Base-by-base conservation (phyloP, 371 early-diverging fungal genomes). In the Smittium culicis region DNA sequence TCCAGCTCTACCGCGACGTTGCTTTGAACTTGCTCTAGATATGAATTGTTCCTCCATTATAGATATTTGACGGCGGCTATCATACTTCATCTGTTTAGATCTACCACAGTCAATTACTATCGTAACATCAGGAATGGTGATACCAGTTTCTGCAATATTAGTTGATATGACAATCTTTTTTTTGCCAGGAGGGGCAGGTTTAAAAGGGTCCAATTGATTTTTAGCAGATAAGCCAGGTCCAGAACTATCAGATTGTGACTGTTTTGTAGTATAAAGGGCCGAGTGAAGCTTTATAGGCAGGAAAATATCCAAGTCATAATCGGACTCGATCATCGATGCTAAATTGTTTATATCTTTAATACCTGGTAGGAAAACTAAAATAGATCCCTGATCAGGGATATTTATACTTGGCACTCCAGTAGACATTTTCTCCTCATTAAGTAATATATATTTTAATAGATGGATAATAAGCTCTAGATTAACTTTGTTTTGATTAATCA, bases 81-180 rank as follows among this genome's bases (percentile, higher is more conserved):
- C 90, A 67, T 77, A 86, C 77, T 79, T 79, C 25, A 87, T 79
- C 54, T 87, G 85, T 66, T 93, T 96, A 2, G 88, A 85, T 76
- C 89, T 83, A 25, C 97, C 98, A 0, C 88, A 80, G 74, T 99
- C 99, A 65, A 99, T 86, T 0, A 98, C 98, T 65, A 88, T 84
- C 0, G 91, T 92, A 17, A 96, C 87, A 73, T 93, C 94, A 11
- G 93, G 93, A 45, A 98, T 95, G 11, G 98, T 98, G 28, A 98
- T 83, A 68, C 88, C 88, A 0, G 97, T 96, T 72, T 97, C 98
- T 0, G 95, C 92, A 76, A 97, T 92, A 67, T 96, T 94, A 27
- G 96, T 96, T 1, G 90, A 79, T 60, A 98, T 73, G 24, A 98
- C 90, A 64, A 93, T 84, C 74, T 95, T 95, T 33, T 94, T 79